Evolutionary conservation across 2,329 filamentous ascomycete genomes (phyloP), one percentile per base, ranked within the genome.

Genomic region (Cadophora gregata): DNA sequence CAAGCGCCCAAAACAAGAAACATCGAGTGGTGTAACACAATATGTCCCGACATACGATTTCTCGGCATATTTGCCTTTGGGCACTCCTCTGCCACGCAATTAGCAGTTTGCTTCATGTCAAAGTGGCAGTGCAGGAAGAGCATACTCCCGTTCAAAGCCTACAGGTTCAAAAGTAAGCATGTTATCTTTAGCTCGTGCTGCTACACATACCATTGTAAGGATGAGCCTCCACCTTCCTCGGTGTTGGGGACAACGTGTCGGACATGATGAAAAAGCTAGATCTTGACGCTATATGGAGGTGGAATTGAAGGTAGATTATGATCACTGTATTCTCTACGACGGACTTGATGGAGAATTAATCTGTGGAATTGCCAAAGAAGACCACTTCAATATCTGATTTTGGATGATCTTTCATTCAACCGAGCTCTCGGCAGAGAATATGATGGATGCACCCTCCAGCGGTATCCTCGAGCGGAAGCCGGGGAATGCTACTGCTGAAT

Each of bases 131-230:
- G 14, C 14, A 7, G 19, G 19, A 38, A 21, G n/a, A 24, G 47
- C 58, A 47, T 55, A 67, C 66, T 67, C 66, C 47, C 60, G 45
- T 29, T 67, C 62, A 60, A 59, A 12, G 0, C 66, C 65, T 66
- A 14, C n/a, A 31, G 25, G 5, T 8, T 27, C 14, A 38, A 7
- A 24, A 14, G n/a, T 58, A 27, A 63, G 62, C 38, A 9, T 7
- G 0, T 50, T 24, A n/a, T 24, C 16, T 33, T 27, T 50, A 8
- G 1, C 29, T 16, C 21, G 7, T 19, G 1, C 2, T 12, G 14
- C 7, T 14, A 33, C 25, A 29, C 59, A 16, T 61, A 66, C 64
- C 65, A 38, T 62, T 47, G 27, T 45, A 67, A 7, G 63, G 29
- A 48, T 50, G 48, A 6, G 59, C 47, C 6, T 21, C 14, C 8